A percentile compares a stretch with the other conserved stretches of the same genome.
These are phyloP conservation scores for Talaromyces funiculosus DNA, from an alignment of 2,329 filamentous ascomycete species.

Conservation along the genomic window DNA sequence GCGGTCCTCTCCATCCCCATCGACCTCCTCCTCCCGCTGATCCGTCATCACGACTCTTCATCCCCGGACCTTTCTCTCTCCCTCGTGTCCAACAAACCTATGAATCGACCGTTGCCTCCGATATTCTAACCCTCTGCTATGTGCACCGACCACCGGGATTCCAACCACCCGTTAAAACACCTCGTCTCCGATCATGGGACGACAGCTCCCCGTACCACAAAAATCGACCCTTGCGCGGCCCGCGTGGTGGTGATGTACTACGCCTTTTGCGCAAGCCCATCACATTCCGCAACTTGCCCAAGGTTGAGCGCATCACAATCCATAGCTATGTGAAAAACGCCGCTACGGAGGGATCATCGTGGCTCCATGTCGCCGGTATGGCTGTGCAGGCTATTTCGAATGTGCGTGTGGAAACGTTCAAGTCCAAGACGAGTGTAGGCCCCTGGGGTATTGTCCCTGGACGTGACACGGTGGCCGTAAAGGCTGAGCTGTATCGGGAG, in stretches of 20 bases:
- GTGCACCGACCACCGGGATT: conserved; percentile 77
- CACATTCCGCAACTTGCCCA: conserved; percentile 78
- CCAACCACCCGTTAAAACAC: conserved; percentile 49
- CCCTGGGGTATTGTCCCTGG: conserved; percentile 70
- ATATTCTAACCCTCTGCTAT: conserved; percentile 86
- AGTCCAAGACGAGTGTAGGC: conserved; percentile 63
- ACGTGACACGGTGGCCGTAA: conserved; percentile 64
- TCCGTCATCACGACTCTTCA: conserved; percentile 78
- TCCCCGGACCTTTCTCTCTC: conserved; percentile 83
- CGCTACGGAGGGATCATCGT: conserved; percentile 64
- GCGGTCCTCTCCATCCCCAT: conserved; percentile 86
- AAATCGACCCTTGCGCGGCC: conserved; percentile 78
- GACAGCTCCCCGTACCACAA: conserved; percentile 90
- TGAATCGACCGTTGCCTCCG: conserved; percentile 75
- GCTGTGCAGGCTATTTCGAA: conserved; percentile 81
- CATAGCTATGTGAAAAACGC: conserved; percentile 66
- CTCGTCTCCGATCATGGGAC: conserved; percentile 78
- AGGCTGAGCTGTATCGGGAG: conserved; percentile 70
- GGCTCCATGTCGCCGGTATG: conserved; percentile 77
- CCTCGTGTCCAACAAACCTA: conserved; percentile 88
- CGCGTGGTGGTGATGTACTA: conserved; percentile 65
- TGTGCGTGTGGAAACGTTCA: conserved; percentile 64
- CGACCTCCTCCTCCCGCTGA: conserved; percentile 83
- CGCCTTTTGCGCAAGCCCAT: conserved; percentile 51
- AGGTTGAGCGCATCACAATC: conserved; percentile 72